These are phyloP conservation scores for Cavenderia fasciculata DNA, from an alignment of 78 protist genomes.

Conservation along the genomic window DNA sequence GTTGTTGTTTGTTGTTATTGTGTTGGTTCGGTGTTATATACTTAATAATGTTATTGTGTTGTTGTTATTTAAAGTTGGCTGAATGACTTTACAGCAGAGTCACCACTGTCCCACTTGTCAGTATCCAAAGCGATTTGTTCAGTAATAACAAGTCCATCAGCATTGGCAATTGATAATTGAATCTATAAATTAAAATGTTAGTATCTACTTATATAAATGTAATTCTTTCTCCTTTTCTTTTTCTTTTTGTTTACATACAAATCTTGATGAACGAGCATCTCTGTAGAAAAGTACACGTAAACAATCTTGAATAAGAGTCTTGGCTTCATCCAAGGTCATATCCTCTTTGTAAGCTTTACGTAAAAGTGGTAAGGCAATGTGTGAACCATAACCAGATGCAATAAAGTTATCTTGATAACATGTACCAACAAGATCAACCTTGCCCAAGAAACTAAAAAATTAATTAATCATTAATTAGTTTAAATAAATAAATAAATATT, in stretches of 20 bases:
- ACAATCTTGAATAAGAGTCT: constrained; percentile 76
- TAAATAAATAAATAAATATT: background rate
- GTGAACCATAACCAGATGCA: constrained; percentile 95
- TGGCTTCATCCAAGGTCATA: constrained; percentile 82
- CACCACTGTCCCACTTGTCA: constrained; percentile 69
- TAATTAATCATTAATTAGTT: background rate
- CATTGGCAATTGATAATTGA: constrained; percentile 63
- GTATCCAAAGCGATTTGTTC: constrained; percentile 77
- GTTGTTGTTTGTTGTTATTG: too few species aligned
- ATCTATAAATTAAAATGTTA: background rate
- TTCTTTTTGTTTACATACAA: constrained; percentile 26
- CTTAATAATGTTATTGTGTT: too few species aligned
- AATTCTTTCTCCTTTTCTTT: background rate
- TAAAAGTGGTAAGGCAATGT: constrained; percentile 90
- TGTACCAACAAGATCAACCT: constrained; percentile 86
- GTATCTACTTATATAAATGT: background rate
- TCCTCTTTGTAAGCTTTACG: constrained; percentile 68
- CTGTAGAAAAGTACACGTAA: constrained; percentile 93
- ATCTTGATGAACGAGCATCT: constrained; percentile 91
- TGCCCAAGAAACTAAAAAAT: constrained; percentile 73
- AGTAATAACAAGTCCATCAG: constrained; percentile 44
- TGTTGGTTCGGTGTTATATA: too few species aligned
- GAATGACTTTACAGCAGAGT: constrained; percentile 67
- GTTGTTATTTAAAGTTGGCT: constrained; percentile 24
- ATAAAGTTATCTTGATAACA: constrained; percentile 83